Evolutionary conservation across 352 stramenopile species (phyloP), one percentile per base, ranked within the genome.

Genomic region (Globisporangium recalcitrans): DNA sequence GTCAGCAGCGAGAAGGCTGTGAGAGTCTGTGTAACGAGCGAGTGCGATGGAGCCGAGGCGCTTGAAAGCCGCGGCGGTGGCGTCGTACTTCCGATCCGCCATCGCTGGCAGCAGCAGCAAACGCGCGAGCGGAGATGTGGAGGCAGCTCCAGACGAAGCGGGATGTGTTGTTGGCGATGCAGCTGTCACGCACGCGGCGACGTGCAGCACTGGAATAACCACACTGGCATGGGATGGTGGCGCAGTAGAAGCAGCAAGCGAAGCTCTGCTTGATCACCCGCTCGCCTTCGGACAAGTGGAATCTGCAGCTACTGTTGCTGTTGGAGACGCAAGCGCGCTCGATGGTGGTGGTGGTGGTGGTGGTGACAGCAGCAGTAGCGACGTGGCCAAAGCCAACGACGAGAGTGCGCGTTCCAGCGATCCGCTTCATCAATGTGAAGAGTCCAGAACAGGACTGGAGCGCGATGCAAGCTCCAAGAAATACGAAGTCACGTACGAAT

Each of bases 61-160:
- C n/a, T 52, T 65, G 21, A 65, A 69, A 29, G 58, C 71, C 8
- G 49, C 48, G 22, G 36, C 73, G 1, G 69, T 83, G 58, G 70
- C 77, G 52, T 68, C 74, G 59, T 85, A 78, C 32, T 53, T 88
- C 16, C 68, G 72, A 22, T 70, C 72, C 2, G 74, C 73, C 16
- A 69, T 82, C n/a, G 65, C 69, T 5, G 66, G 67, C 22, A 64
- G 54, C n/a, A 70, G 60, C 24, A 60, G 34, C 52, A 66, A 55
- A 48, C 53, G 11, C 16, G 26, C 22, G 60, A 21, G 51, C 32
- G 48, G 36, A 52, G 27, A 26, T 13, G 16, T 44, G 21, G 27
- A 32, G n/a, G 16, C 47, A 10, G 22, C 29, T 49, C 13, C 32
- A 58, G 42, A 66, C 29, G 1, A 64, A 67, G 7, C 19, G 21